Percentiles rank a stretch among this genome's conserved stretches.
Conservation (phyloP, 352 stramenopile species). For the Plasmopara viticola region DNA sequence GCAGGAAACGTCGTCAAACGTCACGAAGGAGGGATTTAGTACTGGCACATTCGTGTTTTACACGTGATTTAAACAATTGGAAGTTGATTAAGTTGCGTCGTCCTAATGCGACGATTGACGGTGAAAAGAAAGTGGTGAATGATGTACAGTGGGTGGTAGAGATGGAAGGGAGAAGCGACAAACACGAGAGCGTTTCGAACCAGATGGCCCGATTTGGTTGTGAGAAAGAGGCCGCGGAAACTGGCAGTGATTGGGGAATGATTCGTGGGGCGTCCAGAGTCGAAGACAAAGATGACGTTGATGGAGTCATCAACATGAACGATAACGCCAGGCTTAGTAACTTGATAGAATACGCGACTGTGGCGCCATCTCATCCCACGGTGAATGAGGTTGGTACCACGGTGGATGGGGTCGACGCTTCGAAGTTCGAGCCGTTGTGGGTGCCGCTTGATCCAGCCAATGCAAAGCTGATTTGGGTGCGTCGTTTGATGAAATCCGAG, state of each 20-base stretch:
- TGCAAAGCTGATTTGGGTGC: constrained; percentile 19
- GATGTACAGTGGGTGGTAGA: constrained; percentile 3
- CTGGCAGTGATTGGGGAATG: too few relatives aligned
- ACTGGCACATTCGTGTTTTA: constrained; percentile 10
- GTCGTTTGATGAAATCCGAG: not conserved
- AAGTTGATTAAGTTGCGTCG: constrained; percentile 19
- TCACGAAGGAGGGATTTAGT: constrained; percentile 5
- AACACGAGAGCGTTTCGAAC: not conserved
- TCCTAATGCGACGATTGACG: constrained; percentile 1
- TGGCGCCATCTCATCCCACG: not conserved
- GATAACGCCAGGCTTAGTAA: not conserved
- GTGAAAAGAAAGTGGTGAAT: not conserved
- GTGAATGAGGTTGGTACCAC: not conserved
- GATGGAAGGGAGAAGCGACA: not conserved
- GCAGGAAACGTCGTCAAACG: constrained; percentile 1
- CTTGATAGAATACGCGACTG: not conserved
- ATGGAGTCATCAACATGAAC: not conserved
- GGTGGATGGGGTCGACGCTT: not conserved
- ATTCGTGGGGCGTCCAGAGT: not conserved
- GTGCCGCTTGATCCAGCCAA: constrained; percentile 16
- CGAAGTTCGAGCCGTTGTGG: constrained; percentile 1
- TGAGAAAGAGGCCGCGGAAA: too few relatives aligned
- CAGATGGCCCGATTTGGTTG: not conserved
- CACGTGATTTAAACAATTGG: constrained; percentile 13
- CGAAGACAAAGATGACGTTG: not conserved